These are phyloP conservation scores for Metschnikowia gelsemii DNA, from an alignment of 805 yeast genomes.

Conservation along the genomic window DNA sequence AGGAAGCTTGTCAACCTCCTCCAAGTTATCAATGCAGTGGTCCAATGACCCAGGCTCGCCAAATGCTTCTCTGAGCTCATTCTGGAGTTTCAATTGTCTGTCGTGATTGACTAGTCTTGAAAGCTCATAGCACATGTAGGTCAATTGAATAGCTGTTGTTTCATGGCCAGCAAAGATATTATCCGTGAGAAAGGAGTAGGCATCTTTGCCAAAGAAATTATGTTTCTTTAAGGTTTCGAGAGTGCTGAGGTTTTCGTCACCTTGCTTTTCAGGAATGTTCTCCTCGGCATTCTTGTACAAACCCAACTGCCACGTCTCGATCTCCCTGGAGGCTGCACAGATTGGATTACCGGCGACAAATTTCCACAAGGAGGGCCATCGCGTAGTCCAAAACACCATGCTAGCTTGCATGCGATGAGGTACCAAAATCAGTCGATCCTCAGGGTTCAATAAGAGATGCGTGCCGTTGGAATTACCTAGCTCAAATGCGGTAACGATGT, in stretches of 20 bases:
- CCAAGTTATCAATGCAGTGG: conserved; percentile 30
- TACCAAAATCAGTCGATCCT: conserved; percentile 39
- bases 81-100: conserved; percentile 47
- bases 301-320: conserved; percentile 48
- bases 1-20: conserved; percentile 53
- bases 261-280: conserved; percentile 24
- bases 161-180: conserved; percentile 79
- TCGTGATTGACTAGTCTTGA: conserved; percentile 48
- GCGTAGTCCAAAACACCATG: conserved; percentile 66
- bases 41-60: conserved; percentile 28
- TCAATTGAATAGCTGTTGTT: conserved; percentile 47
- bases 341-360: conserved; percentile 46
- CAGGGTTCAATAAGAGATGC: conserved; percentile 41
- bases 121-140: conserved; percentile 58
- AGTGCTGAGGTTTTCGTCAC: conserved; percentile 28
- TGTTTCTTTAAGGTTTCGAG: conserved; percentile 34
- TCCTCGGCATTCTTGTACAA: conserved; percentile 36
- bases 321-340: conserved; percentile 35
- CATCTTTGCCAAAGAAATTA: conserved; percentile 33
- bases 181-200: conserved; percentile 48
- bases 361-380: conserved; percentile 53
- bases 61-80: conserved; percentile 44
- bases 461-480: conserved; percentile 53
- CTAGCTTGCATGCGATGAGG: conserved; percentile 51
- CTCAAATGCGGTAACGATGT: conserved; percentile 60